Base-by-base conservation (phyloP, 1,139 yeast genomes). In the Diutina scorzettiae region DNA sequence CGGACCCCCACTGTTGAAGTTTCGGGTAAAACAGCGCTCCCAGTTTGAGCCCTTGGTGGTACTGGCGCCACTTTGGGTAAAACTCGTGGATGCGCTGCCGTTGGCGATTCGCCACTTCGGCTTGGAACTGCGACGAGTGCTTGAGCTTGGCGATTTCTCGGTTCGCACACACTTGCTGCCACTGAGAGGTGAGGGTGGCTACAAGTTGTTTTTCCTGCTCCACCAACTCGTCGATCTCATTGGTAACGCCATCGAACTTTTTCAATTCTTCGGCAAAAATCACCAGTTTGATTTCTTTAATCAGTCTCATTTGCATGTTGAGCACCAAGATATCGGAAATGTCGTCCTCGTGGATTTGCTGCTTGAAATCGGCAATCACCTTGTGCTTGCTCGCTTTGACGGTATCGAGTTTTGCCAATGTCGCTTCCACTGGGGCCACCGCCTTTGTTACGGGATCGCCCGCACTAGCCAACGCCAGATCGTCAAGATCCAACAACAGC, bases 261-360 rank as follows among this genome's bases (percentile, higher is more conserved):
- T 72, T 75, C 49, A 91, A 63, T 56, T 87, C 96, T 44, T 75
- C 72, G 14, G 78, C 74, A 56, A 89, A 89, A 18, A 85, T 69
- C 30, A 66, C 62, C 24, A 66, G 63, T 49, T 70, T 71, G 44
- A 81, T 70, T 48, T 81, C 91, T 37, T 69, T 66, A 18, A 76
- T 77, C 3, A 72, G 54, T 45, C 71, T 70, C 28, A 71, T 66
- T 43, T 75, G 73, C 49, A 78, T 76, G 56, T 84, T 82, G 49
- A 82, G 63, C 4, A 91, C 73, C 31, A 91, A 66, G 21, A 81
- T 68, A 45, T 83, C 80, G 0, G 95, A 81, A 42, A 89, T 86
- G 55, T 91, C 96, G 58, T 91, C 98, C 18, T 73, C 69, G 52
- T 81, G 94, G 34, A 85, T 79, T 43, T 73, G 74, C 6, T 66